Percentiles rank a stretch among this genome's conserved stretches.
These are phyloP conservation scores for Kokia cookei DNA, from an alignment of 441 rosid genomes.

Conservation along the genomic window DNA sequence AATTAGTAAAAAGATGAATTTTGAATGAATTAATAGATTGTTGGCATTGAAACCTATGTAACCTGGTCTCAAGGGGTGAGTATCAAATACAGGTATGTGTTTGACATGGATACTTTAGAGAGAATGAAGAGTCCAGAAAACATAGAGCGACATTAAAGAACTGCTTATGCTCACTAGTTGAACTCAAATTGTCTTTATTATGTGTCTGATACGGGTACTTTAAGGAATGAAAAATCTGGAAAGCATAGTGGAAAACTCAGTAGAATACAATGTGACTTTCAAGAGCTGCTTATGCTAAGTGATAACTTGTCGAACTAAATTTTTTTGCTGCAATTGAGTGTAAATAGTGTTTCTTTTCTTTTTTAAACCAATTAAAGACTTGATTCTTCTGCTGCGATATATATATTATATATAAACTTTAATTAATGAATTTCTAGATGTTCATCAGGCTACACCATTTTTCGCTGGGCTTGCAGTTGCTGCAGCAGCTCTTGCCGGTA, in stretches of 20 bases:
- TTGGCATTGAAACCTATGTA: neutral
- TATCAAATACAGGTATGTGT: neutral
- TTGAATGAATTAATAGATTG: neutral
- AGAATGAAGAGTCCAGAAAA: neutral
- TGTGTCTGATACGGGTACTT: neutral
- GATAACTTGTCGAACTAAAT: neutral
- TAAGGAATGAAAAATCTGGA: neutral
- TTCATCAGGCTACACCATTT: conserved; percentile 46
- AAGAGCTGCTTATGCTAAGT: neutral
- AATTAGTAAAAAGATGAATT: neutral
- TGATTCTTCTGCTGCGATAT: neutral
- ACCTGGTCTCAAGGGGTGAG: neutral
- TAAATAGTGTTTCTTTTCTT: neutral
- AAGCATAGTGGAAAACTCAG: neutral
- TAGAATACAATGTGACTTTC: neutral
- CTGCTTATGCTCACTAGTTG: neutral
- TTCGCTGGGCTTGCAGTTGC: conserved; percentile 50
- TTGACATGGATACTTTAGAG: neutral
- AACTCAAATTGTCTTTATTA: neutral
- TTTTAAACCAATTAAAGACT: too few relatives aligned
- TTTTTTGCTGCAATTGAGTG: neutral
- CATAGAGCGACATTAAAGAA: neutral
- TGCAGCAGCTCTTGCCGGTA: conserved; percentile 54
- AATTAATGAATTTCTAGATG: conserved; percentile 16
- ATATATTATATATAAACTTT: neutral